Evolutionary conservation across 441 rosid genomes (phyloP).

Genomic region (Populus hybrid): DNA sequence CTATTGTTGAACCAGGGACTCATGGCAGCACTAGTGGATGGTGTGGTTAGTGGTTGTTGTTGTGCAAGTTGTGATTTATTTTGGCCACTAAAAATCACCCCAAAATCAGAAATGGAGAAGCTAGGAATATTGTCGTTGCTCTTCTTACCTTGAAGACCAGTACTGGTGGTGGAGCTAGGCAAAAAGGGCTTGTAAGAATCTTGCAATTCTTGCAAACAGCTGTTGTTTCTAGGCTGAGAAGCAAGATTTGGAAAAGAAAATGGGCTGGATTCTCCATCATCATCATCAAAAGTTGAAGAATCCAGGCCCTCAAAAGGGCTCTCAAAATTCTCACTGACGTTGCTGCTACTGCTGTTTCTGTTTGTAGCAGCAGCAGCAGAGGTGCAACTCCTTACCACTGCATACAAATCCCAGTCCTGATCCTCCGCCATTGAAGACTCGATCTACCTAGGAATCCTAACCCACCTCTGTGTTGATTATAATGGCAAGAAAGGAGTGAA

Average conservation of each 20-base stretch:
- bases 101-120: constrained; percentile 26
- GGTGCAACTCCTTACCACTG: constrained; percentile 60
- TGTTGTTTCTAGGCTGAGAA: constrained; percentile 2
- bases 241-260: constrained; percentile 33
- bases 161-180: constrained; percentile 17
- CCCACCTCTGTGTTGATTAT: constrained; percentile 6
- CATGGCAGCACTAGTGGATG: neutral
- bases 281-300: constrained; percentile 35
- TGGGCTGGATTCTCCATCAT: constrained; percentile 16
- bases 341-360: constrained; percentile 3
- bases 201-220: constrained; percentile 44
- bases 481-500: constrained; percentile 23
- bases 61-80: constrained; percentile 20
- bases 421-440: constrained; percentile 30
- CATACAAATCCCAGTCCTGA: constrained; percentile 70
- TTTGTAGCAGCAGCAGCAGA: constrained; percentile 14
- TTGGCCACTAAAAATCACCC: constrained; percentile 12
- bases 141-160: constrained; percentile 7
- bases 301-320: constrained; percentile 36
- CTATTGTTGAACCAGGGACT: constrained; percentile 3
- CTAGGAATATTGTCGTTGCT: constrained; percentile 11
- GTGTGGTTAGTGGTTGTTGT: neutral
- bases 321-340: constrained; percentile 13
- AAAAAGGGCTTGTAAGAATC: constrained; percentile 57
- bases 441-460: constrained; percentile 16